These are phyloP conservation scores for Leucocoprinus sp. DNA, from an alignment of 768 basidiomycete species.

Conservation along the genomic window DNA sequence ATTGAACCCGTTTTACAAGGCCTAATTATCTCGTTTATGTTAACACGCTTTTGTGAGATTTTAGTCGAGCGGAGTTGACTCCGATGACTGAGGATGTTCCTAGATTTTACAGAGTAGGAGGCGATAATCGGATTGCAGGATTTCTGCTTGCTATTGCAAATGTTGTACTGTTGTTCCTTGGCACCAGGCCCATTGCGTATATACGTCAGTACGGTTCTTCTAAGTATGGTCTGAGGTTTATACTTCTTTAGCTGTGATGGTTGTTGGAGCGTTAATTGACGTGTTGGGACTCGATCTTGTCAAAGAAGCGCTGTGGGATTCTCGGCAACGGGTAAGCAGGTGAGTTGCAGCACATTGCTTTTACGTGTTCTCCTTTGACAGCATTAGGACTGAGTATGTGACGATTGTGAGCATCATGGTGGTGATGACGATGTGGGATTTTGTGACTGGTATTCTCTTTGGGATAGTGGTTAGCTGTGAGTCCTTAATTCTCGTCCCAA, in stretches of 20 bases:
- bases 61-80: not conserved
- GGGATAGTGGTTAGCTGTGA: constrained; percentile 87
- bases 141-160: constrained; percentile 79
- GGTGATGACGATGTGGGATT: constrained; percentile 91
- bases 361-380: not conserved
- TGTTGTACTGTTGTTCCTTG: constrained; percentile 62
- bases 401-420: constrained; percentile 83
- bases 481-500: constrained; percentile 16
- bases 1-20: constrained; percentile 24
- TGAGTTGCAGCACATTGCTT: constrained; percentile 26
- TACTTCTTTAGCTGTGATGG: constrained; percentile 65
- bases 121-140: constrained; percentile 74
- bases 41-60: constrained; percentile 62
- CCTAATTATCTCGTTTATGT: constrained; percentile 88
- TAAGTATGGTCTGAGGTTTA: no score
- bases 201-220: constrained; percentile 57
- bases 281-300: constrained; percentile 91
- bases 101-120: constrained; percentile 91
- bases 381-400: constrained; percentile 74
- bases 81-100: not conserved
- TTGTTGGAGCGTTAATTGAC: constrained; percentile 87
- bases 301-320: constrained; percentile 97
- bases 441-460: constrained; percentile 87
- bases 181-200: constrained; percentile 85
- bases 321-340: constrained; percentile 77